Base-by-base conservation (phyloP, 2,329 filamentous ascomycete species). In the Xylariaceae sp. region DNA sequence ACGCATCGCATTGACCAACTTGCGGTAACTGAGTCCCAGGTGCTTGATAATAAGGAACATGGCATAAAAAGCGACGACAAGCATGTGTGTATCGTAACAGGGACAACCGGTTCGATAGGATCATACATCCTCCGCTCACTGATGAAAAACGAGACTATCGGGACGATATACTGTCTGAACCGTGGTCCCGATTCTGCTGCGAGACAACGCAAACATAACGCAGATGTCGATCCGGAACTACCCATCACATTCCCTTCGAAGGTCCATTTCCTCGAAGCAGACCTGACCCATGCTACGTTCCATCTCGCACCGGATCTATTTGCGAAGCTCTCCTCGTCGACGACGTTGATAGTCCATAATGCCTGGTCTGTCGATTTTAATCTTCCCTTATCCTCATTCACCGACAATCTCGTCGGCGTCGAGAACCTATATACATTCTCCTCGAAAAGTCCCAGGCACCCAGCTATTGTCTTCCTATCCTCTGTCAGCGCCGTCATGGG, bases 331-430 rank as follows among this genome's bases (percentile, higher is more conserved):
- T 51, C 48, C n/a, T 27, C 46, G 12, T 47, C 41, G 6, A 40
- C 46, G 2, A 54, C 47, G 32, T 39, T 58, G 19, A 54, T 60
- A n/a, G 39, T 61, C 37, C 59, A 59, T 50, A 53, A 53, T 12
- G 57, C 60, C 35, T 61, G 57, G 57, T 12, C 52, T 2, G 53
- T 60, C 35, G 43, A 61, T 34, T 61, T 58, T 44, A 60, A 57
- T 39, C 49, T 60, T 12, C 42, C 44, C 12, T 30, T 59, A 37
- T 26, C 51, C 4, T 45, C 56, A 4, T 61, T 59, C 52, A 37
- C 37, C 6, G n/a, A 32, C 35, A 49, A 59, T 7, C 40, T 61
- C 5, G 35, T 32, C 1, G 54, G 54, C 5, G 51, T 54, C 2
- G 37, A 44, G 41, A 49, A 48, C 40, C n/a, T 57, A 8, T 51